A percentile compares a stretch with the other conserved stretches of the same genome.
Conservation (phyloP, 768 basidiomycete genomes). For the Antrodiella citrinella region DNA sequence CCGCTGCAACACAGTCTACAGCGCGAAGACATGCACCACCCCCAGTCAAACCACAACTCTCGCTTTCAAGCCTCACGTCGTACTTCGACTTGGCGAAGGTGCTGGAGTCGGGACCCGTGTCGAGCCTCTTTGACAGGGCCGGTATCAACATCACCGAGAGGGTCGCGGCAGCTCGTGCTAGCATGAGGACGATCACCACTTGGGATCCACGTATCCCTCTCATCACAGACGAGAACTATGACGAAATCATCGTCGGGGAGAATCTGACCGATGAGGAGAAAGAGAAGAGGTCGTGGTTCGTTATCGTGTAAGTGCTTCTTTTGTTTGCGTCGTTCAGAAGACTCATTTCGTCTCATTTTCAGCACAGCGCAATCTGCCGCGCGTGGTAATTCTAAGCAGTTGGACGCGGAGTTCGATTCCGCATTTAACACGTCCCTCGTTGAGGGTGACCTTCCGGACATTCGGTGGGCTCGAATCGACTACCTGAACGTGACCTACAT, state of each 20-base stretch:
- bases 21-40: constrained; percentile 7
- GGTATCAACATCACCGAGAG: constrained; percentile 70
- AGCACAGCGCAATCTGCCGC: constrained; percentile 28
- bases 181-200: constrained; percentile 21
- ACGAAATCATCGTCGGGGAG: constrained; percentile 67
- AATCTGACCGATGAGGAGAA: constrained; percentile 47
- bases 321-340: too few species aligned
- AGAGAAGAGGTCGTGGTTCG: constrained; percentile 67
- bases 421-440: constrained; percentile 58
- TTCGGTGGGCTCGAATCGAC: constrained; percentile 82
- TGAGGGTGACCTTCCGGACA: constrained; percentile 55
- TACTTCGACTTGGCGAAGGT: constrained; percentile 23
- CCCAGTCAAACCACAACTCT: constrained; percentile 1
- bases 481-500: constrained; percentile 77
- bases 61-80: constrained; percentile 1
- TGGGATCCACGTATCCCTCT: constrained; percentile 75
- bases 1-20: constrained; percentile 6
- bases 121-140: constrained; percentile 41
- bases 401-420: constrained; percentile 69
- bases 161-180: constrained; percentile 25
- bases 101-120: constrained; percentile 47
- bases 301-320: constrained; percentile 57
- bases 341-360: not conserved
- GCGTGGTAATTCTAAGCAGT: constrained; percentile 45
- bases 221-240: constrained; percentile 77